Base-by-base conservation (phyloP, 371 early-diverging fungal species). In the Lichtheimia ornata region DNA sequence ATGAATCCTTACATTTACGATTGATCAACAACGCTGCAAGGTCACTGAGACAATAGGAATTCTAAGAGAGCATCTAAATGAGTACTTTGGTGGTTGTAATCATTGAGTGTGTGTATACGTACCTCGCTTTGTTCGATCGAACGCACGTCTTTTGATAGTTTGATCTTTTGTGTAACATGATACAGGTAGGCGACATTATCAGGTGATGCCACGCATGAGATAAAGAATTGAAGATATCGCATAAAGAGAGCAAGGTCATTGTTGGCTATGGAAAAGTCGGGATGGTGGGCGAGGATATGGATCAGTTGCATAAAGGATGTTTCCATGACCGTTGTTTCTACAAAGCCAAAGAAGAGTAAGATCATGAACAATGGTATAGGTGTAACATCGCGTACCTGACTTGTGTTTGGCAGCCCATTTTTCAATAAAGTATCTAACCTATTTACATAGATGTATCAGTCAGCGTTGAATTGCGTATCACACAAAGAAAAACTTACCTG, bases 111-210 rank as follows among this genome's bases (percentile, higher is more conserved):
- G 22, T 30, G 42, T 43, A 2, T 55, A n/a, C n/a, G 55, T 84
- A 90, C 89, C 69, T 86, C 61, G 42, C 80, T 77, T 7, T 68
- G 65, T 44, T 71, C 82, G 27, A 51, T 71, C 41, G 66, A 61
- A 22, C 72, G 81, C 51, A 75, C 66, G 66, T 92, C 93, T 27
- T 81, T 79, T 15, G 91, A 84, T 0, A 90, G 84, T 71, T 97
- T 97, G 61, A 97, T 62, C 58, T 91, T 83, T 22, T 88, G 83
- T 2, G 85, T 87, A 47, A 89, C 74, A 64, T 90, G 83, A 64
- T 88, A 96, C 18, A 97, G 69, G 62, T 89, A 85, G 0, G 96
- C 91, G 0, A 92, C 87, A 67, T 96, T 98, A 22, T 94, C 92
- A 3, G 88, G 66, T 9, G 79, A 88, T 18, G 88, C 93, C 62